Conservation (phyloP, 768 basidiomycete species). For the Myochromella boudieri region DNA sequence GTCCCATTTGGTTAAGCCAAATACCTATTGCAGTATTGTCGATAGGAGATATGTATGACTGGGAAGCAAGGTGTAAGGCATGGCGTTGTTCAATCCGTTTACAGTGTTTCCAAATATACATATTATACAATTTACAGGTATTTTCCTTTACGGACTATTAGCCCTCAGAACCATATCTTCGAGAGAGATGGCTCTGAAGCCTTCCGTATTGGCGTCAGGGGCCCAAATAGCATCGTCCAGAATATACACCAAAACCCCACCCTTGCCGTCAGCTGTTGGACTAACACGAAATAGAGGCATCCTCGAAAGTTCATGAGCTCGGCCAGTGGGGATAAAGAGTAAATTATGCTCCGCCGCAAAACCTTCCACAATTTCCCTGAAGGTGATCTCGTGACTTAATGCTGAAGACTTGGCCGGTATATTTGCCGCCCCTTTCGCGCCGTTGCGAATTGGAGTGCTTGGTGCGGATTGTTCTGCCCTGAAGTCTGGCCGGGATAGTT, state of each 20-base stretch:
- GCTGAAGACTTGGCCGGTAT: constrained; percentile 40
- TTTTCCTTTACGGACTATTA: constrained; percentile 15
- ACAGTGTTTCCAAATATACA: background rate
- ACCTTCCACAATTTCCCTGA: constrained; percentile 92
- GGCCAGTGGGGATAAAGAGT: constrained; percentile 86
- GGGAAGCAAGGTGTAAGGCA: too few species aligned
- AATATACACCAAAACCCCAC: constrained; percentile 87
- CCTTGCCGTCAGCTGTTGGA: constrained; percentile 73
- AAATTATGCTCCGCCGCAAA: constrained; percentile 82
- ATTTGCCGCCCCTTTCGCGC: constrained; percentile 31
- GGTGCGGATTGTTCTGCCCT: constrained; percentile 41
- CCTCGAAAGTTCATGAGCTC: constrained; percentile 79
- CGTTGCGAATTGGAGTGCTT: constrained; percentile 24
- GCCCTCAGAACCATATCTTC: constrained; percentile 87
- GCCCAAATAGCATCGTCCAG: constrained; percentile 95
- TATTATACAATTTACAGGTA: background rate
- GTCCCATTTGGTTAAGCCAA: too few species aligned
- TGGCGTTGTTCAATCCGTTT: too few species aligned
- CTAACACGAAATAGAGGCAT: constrained; percentile 91
- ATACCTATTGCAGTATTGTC: too few species aligned
- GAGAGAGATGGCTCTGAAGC: constrained; percentile 75
- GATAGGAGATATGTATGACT: too few species aligned
- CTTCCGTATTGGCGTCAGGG: constrained; percentile 49
- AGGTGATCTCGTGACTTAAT: constrained; percentile 81
- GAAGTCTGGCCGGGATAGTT: constrained; percentile 68